phyloP scores from a whole-genome alignment of 2,329 filamentous ascomycete genomes.

The Fusarium praegraminearum region DNA sequence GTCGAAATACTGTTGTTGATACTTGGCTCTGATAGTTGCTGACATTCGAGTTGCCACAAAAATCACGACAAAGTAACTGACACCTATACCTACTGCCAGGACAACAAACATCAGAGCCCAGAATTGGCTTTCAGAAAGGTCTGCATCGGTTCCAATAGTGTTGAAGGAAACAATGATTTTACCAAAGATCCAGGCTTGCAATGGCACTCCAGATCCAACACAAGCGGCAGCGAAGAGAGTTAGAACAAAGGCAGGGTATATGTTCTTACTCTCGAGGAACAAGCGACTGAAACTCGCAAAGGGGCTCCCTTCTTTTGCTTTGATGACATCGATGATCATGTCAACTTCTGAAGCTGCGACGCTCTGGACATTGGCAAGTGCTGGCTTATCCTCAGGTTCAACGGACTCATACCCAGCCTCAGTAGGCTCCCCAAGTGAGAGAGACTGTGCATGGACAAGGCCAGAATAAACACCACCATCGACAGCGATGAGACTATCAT shows the following conservation, averaged over 20 bases:
- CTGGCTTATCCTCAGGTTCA: slow-evolving; percentile 57
- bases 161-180: slow-evolving; percentile 65
- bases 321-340: slow-evolving; percentile 34
- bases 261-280: slow-evolving; percentile 66
- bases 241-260: slow-evolving; percentile 64
- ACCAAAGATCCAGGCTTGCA: slow-evolving; percentile 68
- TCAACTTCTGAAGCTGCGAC: slow-evolving; percentile 54
- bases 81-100: slow-evolving; percentile 64
- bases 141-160: slow-evolving; percentile 47
- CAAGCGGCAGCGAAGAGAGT: slow-evolving; percentile 61
- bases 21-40: slow-evolving; percentile 62
- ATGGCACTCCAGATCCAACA: slow-evolving; percentile 59
- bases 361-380: slow-evolving; percentile 61
- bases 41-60: slow-evolving; percentile 59
- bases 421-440: slow-evolving; percentile 64
- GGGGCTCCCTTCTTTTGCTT: slow-evolving; percentile 57
- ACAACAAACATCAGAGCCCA: slow-evolving; percentile 76
- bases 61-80: slow-evolving; percentile 62
- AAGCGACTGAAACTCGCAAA: slow-evolving; percentile 67
- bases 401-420: slow-evolving; percentile 52
- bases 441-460: slow-evolving; percentile 73
- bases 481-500: slow-evolving; percentile 74
- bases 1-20: slow-evolving; percentile 71
- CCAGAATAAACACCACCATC: slow-evolving; percentile 73
- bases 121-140: slow-evolving; percentile 63